phyloP scores from a whole-genome alignment of 371 early-diverging fungal genomes.

The Paraphysoderma sedebokerense region DNA sequence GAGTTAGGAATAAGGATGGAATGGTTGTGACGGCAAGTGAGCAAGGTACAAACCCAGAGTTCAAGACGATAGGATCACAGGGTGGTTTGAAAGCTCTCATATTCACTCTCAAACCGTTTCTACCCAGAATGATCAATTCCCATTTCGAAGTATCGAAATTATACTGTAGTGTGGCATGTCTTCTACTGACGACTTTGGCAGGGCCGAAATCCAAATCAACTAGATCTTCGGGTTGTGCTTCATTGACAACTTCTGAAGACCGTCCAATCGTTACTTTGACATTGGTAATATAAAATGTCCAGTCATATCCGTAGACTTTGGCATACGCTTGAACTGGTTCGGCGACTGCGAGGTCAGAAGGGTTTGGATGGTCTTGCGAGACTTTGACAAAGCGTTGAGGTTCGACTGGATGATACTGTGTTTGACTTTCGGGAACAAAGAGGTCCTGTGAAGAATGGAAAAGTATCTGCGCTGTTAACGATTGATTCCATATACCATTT shows the following conservation, averaged over 20 bases:
- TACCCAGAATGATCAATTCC: conserved; percentile 65
- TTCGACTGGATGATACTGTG: not conserved
- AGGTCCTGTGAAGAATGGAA: not conserved
- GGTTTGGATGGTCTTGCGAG: not conserved
- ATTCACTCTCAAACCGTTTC: conserved; percentile 72
- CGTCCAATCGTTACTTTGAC: conserved; percentile 60
- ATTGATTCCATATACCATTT: conserved; percentile 4
- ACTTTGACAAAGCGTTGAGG: not conserved
- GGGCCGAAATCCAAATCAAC: conserved; percentile 68
- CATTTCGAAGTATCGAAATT: conserved; percentile 59
- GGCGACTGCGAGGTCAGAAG: not conserved
- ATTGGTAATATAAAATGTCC: conserved; percentile 64
- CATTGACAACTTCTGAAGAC: conserved; percentile 18
- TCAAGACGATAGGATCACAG: not conserved
- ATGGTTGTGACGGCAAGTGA: not conserved
- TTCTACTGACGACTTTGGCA: conserved; percentile 62
- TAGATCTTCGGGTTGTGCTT: conserved; percentile 18
- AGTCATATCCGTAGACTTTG: conserved; percentile 65
- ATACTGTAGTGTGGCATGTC: conserved; percentile 69
- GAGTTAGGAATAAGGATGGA: not conserved
- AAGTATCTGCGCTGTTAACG: conserved; percentile 1
- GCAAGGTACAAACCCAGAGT: not conserved
- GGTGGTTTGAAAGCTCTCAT: conserved; percentile 17
- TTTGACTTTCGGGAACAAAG: not conserved
- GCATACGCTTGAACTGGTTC: conserved; percentile 72